These are phyloP conservation scores for Guillardia theta DNA, from an alignment of 78 protist genomes.

Conservation along the genomic window DNA sequence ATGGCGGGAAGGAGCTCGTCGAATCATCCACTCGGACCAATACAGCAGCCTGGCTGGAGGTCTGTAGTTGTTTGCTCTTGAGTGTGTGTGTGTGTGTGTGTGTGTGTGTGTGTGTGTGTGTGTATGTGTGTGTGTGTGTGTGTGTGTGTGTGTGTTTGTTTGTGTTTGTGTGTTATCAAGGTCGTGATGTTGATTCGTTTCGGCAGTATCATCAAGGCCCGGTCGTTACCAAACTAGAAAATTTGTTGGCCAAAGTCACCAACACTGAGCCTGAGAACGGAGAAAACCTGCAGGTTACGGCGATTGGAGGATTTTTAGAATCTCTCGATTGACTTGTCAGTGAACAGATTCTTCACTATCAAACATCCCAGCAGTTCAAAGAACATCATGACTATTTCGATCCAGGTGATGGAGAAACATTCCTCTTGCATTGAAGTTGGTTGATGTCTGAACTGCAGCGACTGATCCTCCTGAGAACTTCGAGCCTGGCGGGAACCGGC, in stretches of 20 bases:
- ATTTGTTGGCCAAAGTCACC: background rate
- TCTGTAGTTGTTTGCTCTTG: too few species aligned
- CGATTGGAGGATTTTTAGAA: background rate
- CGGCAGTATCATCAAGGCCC: background rate
- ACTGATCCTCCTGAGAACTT: conserved; percentile 33
- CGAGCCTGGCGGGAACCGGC: background rate
- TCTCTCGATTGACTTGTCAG: background rate
- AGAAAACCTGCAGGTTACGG: background rate
- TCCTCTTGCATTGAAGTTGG: too few species aligned
- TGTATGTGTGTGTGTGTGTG: too few species aligned
- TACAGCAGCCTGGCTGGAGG: conserved; percentile 21
- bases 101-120: too few species aligned
- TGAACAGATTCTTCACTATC: background rate
- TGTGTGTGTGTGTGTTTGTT: too few species aligned
- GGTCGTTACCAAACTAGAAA: background rate
- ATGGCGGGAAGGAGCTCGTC: background rate
- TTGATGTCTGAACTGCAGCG: too few species aligned
- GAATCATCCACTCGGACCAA: background rate
- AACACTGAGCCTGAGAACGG: background rate
- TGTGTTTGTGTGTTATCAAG: too few species aligned
- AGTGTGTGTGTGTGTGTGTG: too few species aligned
- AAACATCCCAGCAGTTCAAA: background rate
- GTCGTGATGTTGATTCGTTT: too few species aligned
- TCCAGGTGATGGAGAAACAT: too few species aligned
- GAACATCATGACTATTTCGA: conserved; percentile 31